Evolutionary conservation across 306 rosid genomes (phyloP).

Genomic region (Ammopiptanthus mongolicus): DNA sequence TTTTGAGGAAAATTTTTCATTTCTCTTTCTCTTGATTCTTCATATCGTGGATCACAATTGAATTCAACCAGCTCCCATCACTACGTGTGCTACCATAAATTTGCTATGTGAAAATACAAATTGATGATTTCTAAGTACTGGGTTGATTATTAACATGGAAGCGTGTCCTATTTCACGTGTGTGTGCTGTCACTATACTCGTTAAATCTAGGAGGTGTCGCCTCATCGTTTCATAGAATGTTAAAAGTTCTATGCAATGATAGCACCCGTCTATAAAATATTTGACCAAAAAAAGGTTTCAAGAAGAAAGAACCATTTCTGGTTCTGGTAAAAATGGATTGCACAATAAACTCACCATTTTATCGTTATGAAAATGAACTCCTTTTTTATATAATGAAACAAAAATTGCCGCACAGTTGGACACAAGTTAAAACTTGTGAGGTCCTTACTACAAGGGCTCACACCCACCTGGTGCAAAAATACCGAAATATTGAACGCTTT

Average conservation of each 20-base stretch:
- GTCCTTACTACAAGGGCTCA: slow-evolving; percentile 14
- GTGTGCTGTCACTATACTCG: not conserved
- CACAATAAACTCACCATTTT: not conserved
- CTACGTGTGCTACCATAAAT: not conserved
- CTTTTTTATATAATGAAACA: not conserved
- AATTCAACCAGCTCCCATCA: not conserved
- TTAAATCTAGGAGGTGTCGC: not conserved
- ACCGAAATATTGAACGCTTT: not conserved
- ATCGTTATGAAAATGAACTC: not conserved
- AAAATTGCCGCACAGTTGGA: slow-evolving; percentile 12
- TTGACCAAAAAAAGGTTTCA: not conserved
- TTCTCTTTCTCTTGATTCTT: not conserved
- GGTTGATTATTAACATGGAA: slow-evolving; percentile 57
- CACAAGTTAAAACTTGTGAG: not conserved
- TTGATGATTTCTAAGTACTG: not conserved
- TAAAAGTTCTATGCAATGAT: not conserved
- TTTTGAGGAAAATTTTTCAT: slow-evolving; percentile 26
- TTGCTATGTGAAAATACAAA: not conserved
- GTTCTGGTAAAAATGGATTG: not conserved
- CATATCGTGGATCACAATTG: not conserved
- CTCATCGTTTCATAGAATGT: not conserved
- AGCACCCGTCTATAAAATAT: not conserved
- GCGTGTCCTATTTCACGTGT: slow-evolving; percentile 48
- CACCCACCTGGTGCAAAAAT: not conserved
- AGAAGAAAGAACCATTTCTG: slow-evolving; percentile 4